Evolutionary conservation across 2,329 filamentous ascomycete species (phyloP).

Genomic region (Rhynchosporium graminicola): DNA sequence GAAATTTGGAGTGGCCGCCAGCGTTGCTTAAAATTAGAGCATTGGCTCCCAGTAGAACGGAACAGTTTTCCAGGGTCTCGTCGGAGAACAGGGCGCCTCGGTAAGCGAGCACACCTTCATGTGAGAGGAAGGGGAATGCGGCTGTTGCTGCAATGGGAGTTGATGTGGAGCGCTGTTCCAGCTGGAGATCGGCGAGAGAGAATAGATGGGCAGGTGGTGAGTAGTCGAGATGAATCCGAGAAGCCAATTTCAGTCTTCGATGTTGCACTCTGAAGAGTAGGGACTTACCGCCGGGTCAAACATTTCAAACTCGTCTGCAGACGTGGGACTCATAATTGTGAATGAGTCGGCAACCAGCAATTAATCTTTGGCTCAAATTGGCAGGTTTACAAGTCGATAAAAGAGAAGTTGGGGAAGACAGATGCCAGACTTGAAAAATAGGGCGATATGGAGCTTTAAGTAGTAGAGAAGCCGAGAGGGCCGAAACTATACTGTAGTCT

Average conservation of each 20-base stretch:
- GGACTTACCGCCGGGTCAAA: constrained; percentile 4
- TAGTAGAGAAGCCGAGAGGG: background rate
- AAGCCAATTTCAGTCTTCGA: background rate
- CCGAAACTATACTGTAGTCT: background rate
- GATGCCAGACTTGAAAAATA: background rate
- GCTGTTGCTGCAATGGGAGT: constrained; percentile 11
- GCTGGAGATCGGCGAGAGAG: constrained; percentile 8
- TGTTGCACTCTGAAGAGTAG: background rate
- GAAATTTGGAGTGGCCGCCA: constrained; percentile 8
- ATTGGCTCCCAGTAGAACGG: constrained; percentile 1
- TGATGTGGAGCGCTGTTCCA: constrained; percentile 8
- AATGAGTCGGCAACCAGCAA: background rate
- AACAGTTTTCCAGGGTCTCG: background rate
- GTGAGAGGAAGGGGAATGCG: constrained; percentile 9
- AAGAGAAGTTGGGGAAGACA: background rate
- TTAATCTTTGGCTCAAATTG: background rate
- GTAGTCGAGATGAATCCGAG: constrained; percentile 11
- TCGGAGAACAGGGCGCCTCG: constrained; percentile 4
- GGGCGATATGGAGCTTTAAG: background rate
- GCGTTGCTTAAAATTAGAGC: constrained; percentile 5
- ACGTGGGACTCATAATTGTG: background rate
- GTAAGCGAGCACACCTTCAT: constrained; percentile 7
- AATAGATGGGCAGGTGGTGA: background rate
- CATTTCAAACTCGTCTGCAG: background rate
- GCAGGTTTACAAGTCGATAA: background rate